Evolutionary conservation across 73 alveolate genomes (phyloP), one percentile per base, ranked within the genome.

Genomic region (Diophrys appendiculata): DNA sequence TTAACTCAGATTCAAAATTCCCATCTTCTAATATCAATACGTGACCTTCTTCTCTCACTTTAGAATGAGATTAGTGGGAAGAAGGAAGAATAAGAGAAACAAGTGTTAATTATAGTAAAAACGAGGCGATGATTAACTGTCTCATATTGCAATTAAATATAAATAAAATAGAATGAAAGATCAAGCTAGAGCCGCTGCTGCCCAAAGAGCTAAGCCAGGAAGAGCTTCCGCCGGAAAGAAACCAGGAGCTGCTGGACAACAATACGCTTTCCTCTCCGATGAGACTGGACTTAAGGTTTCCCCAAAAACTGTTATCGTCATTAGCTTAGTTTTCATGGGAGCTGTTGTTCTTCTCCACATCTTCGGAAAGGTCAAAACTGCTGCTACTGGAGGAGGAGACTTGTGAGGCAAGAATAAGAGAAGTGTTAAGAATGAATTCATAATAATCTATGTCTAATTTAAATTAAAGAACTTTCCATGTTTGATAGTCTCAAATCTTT

Each of bases 311-410:
- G 92, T 84, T 74, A 65, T 84, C 78, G 81, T 84, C 52, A 34
- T 84, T 77, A 75, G 87, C 33, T 69, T 84, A 68, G 77, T 84
- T 52, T 84, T 75, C 77, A 77, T 84, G 92, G 92, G 92, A 26
- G 77, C 77, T 79, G 92, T 84, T 72, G 88, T 84, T 78, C 83
- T 84, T 52, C 81, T 84, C 68, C 92, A 84, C 69, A 84, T 84
- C 68, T 84, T 84, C 83, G 88, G 92, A 29, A 84, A 84, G 60
- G 80, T 84, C 29, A 78, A 80, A 80, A 11, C 60, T 43, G 60
- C 60, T 43, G 60, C 60, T 11, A 18, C 18, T 43, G 60, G 60
- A 43, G 83, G 88, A 33, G 88, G 84, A 33, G 69, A 24, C 30
- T 11, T 24, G 73, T 24, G 33, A 64, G 73, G 18, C 60, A 11